Evolutionary conservation across 352 stramenopile genomes (phyloP), one percentile per base, ranked within the genome.

Genomic region (Phytophthora cajani): DNA sequence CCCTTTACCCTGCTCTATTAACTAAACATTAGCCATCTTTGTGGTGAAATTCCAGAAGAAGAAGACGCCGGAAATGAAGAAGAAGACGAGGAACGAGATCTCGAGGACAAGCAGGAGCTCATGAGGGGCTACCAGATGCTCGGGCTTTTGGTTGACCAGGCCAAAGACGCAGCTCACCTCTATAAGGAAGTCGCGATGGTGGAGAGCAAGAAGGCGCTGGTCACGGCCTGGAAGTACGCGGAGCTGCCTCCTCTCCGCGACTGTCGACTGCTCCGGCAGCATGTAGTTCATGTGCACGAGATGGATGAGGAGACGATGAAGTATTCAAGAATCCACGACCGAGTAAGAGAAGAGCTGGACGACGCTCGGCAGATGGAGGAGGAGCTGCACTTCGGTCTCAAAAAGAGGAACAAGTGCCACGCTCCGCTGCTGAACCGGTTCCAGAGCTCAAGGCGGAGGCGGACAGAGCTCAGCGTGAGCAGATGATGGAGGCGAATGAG

Each of bases 271-370:
- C 50, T 94, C 8, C 81, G 81, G 0, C 79, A 92, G 44, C 84
- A 93, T 71, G 81, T 93, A 5, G 56, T 52, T 8, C 60, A 91
- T 19, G 77, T 94, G 19, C 78, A 78, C 11, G 64, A 80, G 33
- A 92, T 93, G 82, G 85, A 94, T 54, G 53, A 55, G 0, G 84
- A 94, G 30, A 69, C 79, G 11, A 71, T 66, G 17, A 91, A 91
- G 47, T 92, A 94, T 46, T 66, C 59, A 11, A 40, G 47, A 23
- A 75, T 92, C 38, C 78, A 76, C 9, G 71, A 87, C 38, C 77
- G 76, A 0, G 72, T 90, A 4, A 7, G 65, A 1, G 67, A 82
- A 3, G 73, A 89, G 30, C 81, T 82, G 36, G 71, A 88, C 5
- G 77, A 79, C 0, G 63, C 81, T 0, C 66, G 75, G 1, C 67